Conservation (phyloP, 805 yeast genomes). For the Pichia californica region DNA sequence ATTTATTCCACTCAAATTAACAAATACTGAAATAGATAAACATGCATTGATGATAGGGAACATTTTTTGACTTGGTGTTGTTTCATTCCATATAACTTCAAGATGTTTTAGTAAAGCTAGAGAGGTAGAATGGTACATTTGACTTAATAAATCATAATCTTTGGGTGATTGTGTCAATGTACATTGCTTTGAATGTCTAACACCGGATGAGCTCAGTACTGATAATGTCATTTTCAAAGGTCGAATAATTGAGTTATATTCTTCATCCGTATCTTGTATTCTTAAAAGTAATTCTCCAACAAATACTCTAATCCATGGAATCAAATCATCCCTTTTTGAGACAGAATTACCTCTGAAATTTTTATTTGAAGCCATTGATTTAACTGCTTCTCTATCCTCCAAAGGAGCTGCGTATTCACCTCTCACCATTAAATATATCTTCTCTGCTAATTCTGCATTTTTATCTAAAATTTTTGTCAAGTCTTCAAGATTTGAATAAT, state of each 20-base stretch:
- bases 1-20: conserved; percentile 20
- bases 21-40: conserved; percentile 46
- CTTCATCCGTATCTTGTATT: conserved; percentile 68
- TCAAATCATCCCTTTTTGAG: conserved; percentile 45
- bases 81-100: conserved; percentile 22
- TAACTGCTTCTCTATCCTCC: conserved; percentile 51
- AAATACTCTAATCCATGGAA: conserved; percentile 78
- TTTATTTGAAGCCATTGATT: conserved; percentile 86
- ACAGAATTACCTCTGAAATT: conserved; percentile 61
- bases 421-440: conserved; percentile 54
- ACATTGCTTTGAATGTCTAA: conserved; percentile 36
- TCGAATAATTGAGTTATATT: conserved; percentile 35
- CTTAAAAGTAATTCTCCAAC: conserved; percentile 72
- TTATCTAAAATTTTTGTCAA: conserved; percentile 34
- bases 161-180: conserved; percentile 30
- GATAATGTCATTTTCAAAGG: conserved; percentile 51
- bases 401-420: conserved; percentile 58
- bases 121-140: conserved; percentile 21
- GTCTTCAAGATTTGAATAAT: conserved; percentile 34
- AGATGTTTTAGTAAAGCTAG: conserved; percentile 11
- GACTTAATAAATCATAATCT: conserved; percentile 33
- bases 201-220: conserved; percentile 19
- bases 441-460: conserved; percentile 41
- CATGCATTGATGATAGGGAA: conserved; percentile 48
- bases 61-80: conserved; percentile 15